Base-by-base conservation (phyloP, 129 eudicot genomes). In the Chrysanthemum seticuspe region DNA sequence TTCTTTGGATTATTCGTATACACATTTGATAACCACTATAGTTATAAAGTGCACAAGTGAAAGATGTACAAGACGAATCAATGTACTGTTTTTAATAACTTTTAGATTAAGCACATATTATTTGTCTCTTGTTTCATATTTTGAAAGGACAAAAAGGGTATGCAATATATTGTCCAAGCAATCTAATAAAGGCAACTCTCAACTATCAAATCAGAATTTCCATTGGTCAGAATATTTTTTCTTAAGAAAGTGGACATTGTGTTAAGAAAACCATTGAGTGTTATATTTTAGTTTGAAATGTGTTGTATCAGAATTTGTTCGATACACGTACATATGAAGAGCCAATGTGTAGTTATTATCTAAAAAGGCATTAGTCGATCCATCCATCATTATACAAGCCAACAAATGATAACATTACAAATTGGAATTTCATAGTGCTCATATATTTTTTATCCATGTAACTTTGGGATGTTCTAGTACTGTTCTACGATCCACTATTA, bases 371-470 rank as follows among this genome's bases (percentile, higher is more conserved):
- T 49, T 23, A 47, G 34, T 48, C 18, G 19, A 50, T 15, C 10
- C 45, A 50, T 15, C 10, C 45, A 49, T 68, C 47, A 50, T 25
- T 25, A 48, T 11, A 19, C 40, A 67, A 67, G 58, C 36, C 72
- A 7, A 11, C 59, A 21, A 49, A 19, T 48, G 40, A 45, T 21
- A 48, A 48, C 19, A 4, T 5, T 67, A 49, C 44, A 49, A 27
- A 53, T 50, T 68, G 23, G 72, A 10, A 14, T 67, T 67, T 67
- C 57, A 1, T 49, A 21, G 72, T 67, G 72, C 72, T 67, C 21
- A 27, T 68, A 31, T 65, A 27, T 68, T 65, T 36, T 13, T 29
- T 23, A 15, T 36, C 50, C 12, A 65, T 8, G n/a, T 65, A 10
- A 44, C 3, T 10, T 62, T 25, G 4, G 67, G n/a, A 14, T 4